Evolutionary conservation across 2,329 filamentous ascomycete genomes (phyloP).

Genomic region (Colletotrichum sp.): DNA sequence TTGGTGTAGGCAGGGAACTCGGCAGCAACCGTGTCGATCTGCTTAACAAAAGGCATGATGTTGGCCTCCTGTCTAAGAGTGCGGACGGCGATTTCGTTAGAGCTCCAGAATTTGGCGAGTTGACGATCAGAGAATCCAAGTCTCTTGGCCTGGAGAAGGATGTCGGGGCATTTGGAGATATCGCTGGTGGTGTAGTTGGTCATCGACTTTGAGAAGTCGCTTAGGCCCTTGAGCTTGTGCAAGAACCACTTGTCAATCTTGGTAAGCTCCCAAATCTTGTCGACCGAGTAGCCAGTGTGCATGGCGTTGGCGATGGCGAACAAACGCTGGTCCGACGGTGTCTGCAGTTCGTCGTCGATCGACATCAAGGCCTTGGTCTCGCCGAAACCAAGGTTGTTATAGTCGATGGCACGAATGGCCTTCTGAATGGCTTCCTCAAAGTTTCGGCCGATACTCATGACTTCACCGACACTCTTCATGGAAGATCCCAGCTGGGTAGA

Average conservation of each 20-base stretch:
- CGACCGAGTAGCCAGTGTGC: conserved; percentile 89
- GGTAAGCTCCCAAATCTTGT: conserved; percentile 98
- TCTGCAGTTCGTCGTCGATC: conserved; percentile 94
- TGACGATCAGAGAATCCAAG: conserved; percentile 95
- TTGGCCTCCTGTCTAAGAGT: conserved; percentile 83
- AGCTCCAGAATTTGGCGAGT: conserved; percentile 91
- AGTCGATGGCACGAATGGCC: conserved; percentile 93
- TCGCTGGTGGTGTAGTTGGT: conserved; percentile 68
- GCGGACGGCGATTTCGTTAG: conserved; percentile 90
- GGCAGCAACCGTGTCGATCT: conserved; percentile 97
- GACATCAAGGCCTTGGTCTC: conserved; percentile 92
- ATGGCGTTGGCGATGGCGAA: conserved; percentile 99
- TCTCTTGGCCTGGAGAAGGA: conserved; percentile 86
- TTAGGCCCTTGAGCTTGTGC: conserved; percentile 87
- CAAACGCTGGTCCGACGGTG: conserved; percentile 93
- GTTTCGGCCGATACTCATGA: conserved; percentile 96
- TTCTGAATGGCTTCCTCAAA: conserved; percentile 99
- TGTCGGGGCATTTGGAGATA: conserved; percentile 64
- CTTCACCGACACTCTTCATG: conserved; percentile 99
- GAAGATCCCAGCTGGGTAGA: conserved; percentile 95
- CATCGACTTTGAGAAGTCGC: conserved; percentile 86
- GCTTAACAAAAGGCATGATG: conserved; percentile 90
- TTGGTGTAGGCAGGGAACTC: conserved; percentile 96
- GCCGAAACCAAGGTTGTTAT: conserved; percentile 93
- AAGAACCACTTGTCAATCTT: conserved; percentile 99